Percentiles rank a stretch among this genome's conserved stretches.
phyloP scores from a whole-genome alignment of 177 flowering plant genomes.

The Vitis hybrid region DNA sequence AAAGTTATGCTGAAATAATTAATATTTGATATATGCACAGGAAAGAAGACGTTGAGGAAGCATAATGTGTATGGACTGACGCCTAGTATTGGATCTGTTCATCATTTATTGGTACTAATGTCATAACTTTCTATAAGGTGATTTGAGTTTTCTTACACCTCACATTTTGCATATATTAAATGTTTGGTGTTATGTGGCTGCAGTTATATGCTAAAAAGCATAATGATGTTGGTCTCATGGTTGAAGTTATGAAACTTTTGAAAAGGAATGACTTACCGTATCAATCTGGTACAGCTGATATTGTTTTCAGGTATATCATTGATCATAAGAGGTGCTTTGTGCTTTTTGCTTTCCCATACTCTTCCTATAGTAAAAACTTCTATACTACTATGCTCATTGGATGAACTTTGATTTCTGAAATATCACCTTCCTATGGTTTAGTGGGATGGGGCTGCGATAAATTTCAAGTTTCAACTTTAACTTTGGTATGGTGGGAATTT shows the following conservation, averaged over 20 bases:
- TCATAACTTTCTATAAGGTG: neutral
- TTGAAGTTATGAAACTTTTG: constrained; percentile 64
- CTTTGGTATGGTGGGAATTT: too few species aligned
- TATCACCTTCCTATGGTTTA: too few species aligned
- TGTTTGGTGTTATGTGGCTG: constrained; percentile 18
- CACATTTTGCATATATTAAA: neutral
- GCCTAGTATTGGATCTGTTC: constrained; percentile 72
- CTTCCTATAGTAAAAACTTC: neutral
- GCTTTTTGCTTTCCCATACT: neutral
- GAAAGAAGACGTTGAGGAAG: constrained; percentile 69
- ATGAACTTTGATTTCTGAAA: too few species aligned
- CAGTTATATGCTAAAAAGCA: constrained; percentile 78
- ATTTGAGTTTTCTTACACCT: neutral
- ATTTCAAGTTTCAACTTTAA: too few species aligned
- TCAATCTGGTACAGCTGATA: constrained; percentile 90
- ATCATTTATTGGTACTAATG: constrained; percentile 69
- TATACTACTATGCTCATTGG: neutral
- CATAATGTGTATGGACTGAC: constrained; percentile 81
- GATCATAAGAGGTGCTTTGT: neutral
- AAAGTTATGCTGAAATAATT: neutral
- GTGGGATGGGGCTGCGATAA: too few species aligned
- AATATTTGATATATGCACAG: constrained; percentile 34
- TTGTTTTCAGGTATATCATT: constrained; percentile 72
- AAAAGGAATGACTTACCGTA: constrained; percentile 68
- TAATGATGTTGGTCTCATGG: constrained; percentile 69